Evolutionary conservation across 495 filamentous ascomycete genomes (phyloP), one percentile per base, ranked within the genome.

Genomic region (Pseudevernia furfuracea): DNA sequence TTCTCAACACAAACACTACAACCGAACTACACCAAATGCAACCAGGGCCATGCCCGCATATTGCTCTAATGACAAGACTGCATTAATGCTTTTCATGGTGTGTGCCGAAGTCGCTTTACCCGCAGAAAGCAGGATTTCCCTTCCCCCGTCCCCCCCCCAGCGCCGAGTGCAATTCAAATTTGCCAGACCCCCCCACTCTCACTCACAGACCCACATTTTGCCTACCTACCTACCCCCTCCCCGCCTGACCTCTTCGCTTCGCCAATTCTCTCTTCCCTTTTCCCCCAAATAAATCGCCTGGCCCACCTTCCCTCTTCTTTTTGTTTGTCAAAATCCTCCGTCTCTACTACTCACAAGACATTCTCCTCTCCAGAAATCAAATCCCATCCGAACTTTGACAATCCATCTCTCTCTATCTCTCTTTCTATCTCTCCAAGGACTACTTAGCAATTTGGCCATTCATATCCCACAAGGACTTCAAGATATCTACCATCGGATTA

Each of bases 121-220:
- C 38, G 52, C 52, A 58, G 61, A 39, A 63, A 63, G 61, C 61
- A 58, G 61, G 61, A 63, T 57, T 63, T 58, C 52, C 52, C 1
- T 14, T 49, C 48, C 48, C 48, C 48, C 8, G 4, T 7, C 46
- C 6, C 46, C 46, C 23, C 12, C 10, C 10, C n/a, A 21, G 4
- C 10, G 19, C 19, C 10, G 12, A 8, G 2, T 21, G 46, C 25
- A 28, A 2, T 39, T 1, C 1, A 9, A 0, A 1, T 30, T 3
- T 9, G 0, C 25, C 23, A n/a, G n/a, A n/a, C 25, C 48, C 48
- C 48, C 48, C 10, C 48, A 52, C 48, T 25, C 48, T 52, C 61
- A 39, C 46, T 11, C 21, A n/a, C 32, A 32, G 58, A 56, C 61
- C 61, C 61, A 62, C 49, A 28, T 19, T 6, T 25, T 10, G 46